A percentile compares a stretch with the other conserved stretches of the same genome.
These are phyloP conservation scores for Salix dunnii DNA, from an alignment of 345 rosid genomes.

Conservation along the genomic window DNA sequence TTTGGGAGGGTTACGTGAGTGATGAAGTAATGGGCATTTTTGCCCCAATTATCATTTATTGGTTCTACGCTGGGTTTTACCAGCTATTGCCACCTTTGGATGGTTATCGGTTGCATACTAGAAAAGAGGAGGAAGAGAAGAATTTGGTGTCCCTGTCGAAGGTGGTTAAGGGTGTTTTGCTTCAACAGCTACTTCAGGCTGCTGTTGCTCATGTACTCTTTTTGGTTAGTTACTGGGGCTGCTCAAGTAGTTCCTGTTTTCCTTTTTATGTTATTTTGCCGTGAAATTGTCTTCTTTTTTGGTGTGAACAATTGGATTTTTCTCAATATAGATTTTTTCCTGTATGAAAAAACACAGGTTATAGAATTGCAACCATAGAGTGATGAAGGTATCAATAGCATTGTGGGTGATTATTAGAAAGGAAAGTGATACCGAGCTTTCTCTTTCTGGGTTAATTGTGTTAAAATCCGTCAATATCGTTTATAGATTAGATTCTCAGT, in stretches of 20 bases:
- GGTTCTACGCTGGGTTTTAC: conserved; percentile 68
- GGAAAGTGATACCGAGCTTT: too few species aligned
- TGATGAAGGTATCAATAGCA: too few species aligned
- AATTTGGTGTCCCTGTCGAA: conserved; percentile 45
- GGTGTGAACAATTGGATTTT: background rate
- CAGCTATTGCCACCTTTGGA: conserved; percentile 57
- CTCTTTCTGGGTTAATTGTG: too few species aligned
- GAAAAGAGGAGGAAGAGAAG: conserved; percentile 61
- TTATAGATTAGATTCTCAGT: too few species aligned
- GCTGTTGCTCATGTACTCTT: conserved; percentile 59
- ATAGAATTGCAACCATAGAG: background rate
- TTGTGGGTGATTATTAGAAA: too few species aligned
- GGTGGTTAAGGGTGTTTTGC: conserved; percentile 60
- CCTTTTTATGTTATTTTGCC: background rate
- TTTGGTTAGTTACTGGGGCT: conserved; percentile 35
- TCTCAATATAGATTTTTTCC: background rate
- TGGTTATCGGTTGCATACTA: conserved; percentile 53
- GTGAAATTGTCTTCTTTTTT: conserved; percentile 2
- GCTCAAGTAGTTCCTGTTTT: background rate
- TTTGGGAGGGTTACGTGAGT: conserved; percentile 68
- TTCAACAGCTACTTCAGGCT: conserved; percentile 70
- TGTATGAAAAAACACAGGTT: background rate
- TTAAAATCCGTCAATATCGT: too few species aligned
- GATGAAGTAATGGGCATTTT: conserved; percentile 74
- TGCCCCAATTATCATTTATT: conserved; percentile 65